A percentile compares a stretch with the other conserved stretches of the same genome.
Conservation (phyloP, 78 protist genomes). For the Dictyostelium intermedium region DNA sequence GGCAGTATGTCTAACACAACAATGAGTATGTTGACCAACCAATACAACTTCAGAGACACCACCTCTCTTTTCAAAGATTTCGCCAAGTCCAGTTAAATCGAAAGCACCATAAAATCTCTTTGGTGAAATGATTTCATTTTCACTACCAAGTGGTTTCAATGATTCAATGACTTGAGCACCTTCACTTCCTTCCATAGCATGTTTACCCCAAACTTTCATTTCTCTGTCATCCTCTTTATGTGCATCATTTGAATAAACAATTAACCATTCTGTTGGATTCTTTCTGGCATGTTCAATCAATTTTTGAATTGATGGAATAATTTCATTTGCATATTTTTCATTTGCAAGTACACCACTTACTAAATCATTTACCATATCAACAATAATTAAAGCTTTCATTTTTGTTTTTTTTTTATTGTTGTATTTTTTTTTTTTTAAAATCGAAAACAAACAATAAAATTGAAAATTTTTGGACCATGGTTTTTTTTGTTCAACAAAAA, state of each 20-base stretch:
- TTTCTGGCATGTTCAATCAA: constrained; percentile 14
- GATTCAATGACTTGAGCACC: constrained; percentile 33
- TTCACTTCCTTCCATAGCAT: constrained; percentile 24
- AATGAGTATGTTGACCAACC: constrained; percentile 35
- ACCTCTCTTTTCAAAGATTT: background rate
- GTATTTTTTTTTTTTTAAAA: background rate
- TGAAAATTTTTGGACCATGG: too few relatives aligned
- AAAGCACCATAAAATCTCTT: constrained; percentile 37
- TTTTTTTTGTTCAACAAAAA: too few relatives aligned
- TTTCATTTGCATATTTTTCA: background rate
- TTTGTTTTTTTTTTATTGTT: background rate
- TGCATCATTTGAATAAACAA: constrained; percentile 28
- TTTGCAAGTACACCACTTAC: constrained; percentile 4
- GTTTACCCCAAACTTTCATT: constrained; percentile 39
- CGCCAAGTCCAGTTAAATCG: background rate
- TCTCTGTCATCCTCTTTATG: constrained; percentile 23
- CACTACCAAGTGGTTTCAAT: background rate
- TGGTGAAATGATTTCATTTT: constrained; percentile 9
- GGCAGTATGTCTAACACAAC: constrained; percentile 40
- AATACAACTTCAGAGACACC: background rate
- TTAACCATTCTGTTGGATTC: constrained; percentile 21
- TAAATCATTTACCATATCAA: constrained; percentile 56
- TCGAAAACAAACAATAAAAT: too few relatives aligned
- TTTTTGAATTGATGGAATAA: constrained; percentile 13
- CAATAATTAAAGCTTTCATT: constrained; percentile 45